These are phyloP conservation scores for Coprinellus micaceus DNA, from an alignment of 768 basidiomycete genomes.

Conservation along the genomic window DNA sequence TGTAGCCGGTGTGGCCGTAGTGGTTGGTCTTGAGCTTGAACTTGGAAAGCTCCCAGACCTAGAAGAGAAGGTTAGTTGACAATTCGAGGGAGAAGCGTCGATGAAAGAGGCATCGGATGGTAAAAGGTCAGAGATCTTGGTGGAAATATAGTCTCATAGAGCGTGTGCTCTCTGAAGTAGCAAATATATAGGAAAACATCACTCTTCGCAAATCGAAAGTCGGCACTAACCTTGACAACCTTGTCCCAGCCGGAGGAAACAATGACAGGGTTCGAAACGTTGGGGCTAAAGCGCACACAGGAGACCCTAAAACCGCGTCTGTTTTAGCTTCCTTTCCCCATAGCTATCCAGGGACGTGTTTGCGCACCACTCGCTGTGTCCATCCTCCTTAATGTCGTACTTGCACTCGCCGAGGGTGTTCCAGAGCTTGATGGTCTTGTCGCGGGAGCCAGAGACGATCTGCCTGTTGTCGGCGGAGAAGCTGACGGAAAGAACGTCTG, in stretches of 20 bases:
- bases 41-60: conserved; percentile 99
- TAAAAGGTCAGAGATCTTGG: conserved; percentile 77
- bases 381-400: conserved; percentile 98
- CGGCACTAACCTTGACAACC: conserved; percentile 87
- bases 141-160: conserved; percentile 79
- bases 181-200: conserved; percentile 64
- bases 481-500: conserved; percentile 97
- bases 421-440: conserved; percentile 98
- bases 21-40: conserved; percentile 99
- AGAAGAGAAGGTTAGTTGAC: conserved; percentile 16
- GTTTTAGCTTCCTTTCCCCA: conserved; percentile 4
- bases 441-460: conserved; percentile 97
- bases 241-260: conserved; percentile 99
- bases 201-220: conserved; percentile 13
- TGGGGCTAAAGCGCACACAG: conserved; percentile 98
- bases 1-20: conserved; percentile 98
- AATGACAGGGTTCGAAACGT: conserved; percentile 95
- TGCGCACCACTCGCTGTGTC: conserved; percentile 88
- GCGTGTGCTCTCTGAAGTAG: conserved; percentile 77
- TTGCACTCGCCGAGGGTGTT: conserved; percentile 99
- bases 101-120: conserved; percentile 6
- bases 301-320: conserved; percentile 75
- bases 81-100: conserved; percentile 5
- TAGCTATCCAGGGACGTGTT: conserved; percentile 14
- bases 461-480: conserved; percentile 99